phyloP scores from a whole-genome alignment of 257 asterid species.

The Osmanthus fragrans region DNA sequence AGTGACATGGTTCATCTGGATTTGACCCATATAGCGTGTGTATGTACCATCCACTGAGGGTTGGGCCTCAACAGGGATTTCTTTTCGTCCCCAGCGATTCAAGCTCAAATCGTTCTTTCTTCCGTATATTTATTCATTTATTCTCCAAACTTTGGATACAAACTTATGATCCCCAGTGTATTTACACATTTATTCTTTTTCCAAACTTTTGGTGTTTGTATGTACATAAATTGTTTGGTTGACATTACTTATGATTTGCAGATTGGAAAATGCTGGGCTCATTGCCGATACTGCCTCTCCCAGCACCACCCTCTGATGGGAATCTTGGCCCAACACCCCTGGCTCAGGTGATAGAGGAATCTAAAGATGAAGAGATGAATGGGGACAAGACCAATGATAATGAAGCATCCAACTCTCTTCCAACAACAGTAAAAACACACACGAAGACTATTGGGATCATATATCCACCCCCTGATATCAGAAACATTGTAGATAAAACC shows the following conservation, averaged over 20 bases:
- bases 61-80: too few relatives aligned
- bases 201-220: background rate
- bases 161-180: too few relatives aligned
- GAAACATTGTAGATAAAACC: conserved; percentile 84
- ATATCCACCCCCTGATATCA: conserved; percentile 88
- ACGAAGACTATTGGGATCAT: conserved; percentile 84
- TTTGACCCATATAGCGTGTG: too few relatives aligned
- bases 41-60: too few relatives aligned
- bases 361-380: conserved; percentile 26
- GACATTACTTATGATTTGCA: conserved; percentile 21
- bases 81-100: too few relatives aligned
- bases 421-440: conserved; percentile 77
- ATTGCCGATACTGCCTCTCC: conserved; percentile 75
- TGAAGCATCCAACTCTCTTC: conserved; percentile 29
- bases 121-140: too few relatives aligned
- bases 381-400: conserved; percentile 36
- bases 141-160: too few relatives aligned
- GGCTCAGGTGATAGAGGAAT: conserved; percentile 46
- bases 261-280: conserved; percentile 61
- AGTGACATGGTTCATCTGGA: too few relatives aligned
- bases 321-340: conserved; percentile 63
- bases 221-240: background rate
- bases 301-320: conserved; percentile 81
- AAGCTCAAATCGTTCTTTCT: too few relatives aligned
- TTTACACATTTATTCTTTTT: background rate